Base-by-base conservation (phyloP, 1,139 yeast genomes). In the Zygosaccharomyces sapae region DNA sequence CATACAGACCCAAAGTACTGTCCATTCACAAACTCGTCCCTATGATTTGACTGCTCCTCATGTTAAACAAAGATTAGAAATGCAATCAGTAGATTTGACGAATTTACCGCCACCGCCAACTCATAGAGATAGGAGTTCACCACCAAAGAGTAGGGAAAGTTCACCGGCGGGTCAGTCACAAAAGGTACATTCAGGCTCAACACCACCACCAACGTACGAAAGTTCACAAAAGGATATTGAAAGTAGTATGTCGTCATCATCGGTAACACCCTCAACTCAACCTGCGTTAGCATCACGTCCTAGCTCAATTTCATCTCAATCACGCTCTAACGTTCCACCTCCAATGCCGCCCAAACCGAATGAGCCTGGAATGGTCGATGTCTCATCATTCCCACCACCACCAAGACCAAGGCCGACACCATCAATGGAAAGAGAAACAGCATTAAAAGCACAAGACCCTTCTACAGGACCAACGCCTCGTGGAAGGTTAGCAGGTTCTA, bases 41-140 rank as follows among this genome's bases (percentile, higher is more conserved):
- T 37, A 37, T 20, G 12, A 24, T 37, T 13, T 25, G 31, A 24
- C 31, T 10, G 31, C 22, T n/a, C 40, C 40, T 6, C 40, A 16
- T 7, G 18, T 24, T 13, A 37, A 37, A 8, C 33, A 30, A 6
- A 41, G 44, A 8, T 13, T 48, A 0, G 46, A 46, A 2, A 45
- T 58, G 4, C 47, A 52, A 2, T 31, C 43, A n/a, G 43, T 53
- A 1, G 65, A 58, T 45, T 25, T 56, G 1, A 36, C 48, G 7
- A 38, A 41, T 10, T 36, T 61, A 13, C 57, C 63, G 4, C 63
- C 65, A 8, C 66, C 66, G 4, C 67, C 67, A 10, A 51, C 53
- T 5, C 66, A 60, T 44, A 55, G 47, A 20, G 62, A 54, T 44
- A 54, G 62, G 34, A 46, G 50, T 12, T 40, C 41, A 5, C 38